These are phyloP conservation scores for Coccomyxa subellipsoidea DNA, from an alignment of 163 green algal genomes.

Conservation along the genomic window DNA sequence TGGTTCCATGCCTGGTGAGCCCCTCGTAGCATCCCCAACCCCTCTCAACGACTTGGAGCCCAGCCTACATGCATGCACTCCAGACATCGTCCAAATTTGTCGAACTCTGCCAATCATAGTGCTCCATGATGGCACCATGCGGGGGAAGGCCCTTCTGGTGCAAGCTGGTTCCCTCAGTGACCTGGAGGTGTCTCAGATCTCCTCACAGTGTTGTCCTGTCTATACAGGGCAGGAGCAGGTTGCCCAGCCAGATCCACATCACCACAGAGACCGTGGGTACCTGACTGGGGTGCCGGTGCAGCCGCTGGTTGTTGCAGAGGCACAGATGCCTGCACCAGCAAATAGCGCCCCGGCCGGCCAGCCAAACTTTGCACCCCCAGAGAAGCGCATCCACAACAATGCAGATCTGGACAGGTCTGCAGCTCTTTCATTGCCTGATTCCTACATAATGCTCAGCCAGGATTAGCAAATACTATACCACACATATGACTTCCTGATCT, in stretches of 20 bases:
- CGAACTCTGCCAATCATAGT: too few relatives aligned
- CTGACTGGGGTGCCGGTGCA: not conserved
- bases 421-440: too few relatives aligned
- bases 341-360: not conserved
- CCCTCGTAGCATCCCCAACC: too few relatives aligned
- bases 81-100: too few relatives aligned
- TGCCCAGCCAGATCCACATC: not conserved
- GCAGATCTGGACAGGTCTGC: not conserved
- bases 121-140: too few relatives aligned
- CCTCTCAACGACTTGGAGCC: too few relatives aligned
- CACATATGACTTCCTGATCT: too few relatives aligned
- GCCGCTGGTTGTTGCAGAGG: not conserved
- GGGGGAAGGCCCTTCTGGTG: too few relatives aligned
- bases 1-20: not conserved
- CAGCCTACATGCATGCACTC: too few relatives aligned
- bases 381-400: slow-evolving; percentile 5
- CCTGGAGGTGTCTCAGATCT: not conserved
- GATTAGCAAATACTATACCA: too few relatives aligned
- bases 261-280: not conserved
- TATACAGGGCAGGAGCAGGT: not conserved
- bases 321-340: not conserved
- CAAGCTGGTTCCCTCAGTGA: not conserved
- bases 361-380: not conserved
- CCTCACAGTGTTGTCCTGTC: not conserved
- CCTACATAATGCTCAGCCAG: too few relatives aligned